Evolutionary conservation across 768 basidiomycete species (phyloP), one percentile per base, ranked within the genome.

Genomic region (Filobasidium floriforme): DNA sequence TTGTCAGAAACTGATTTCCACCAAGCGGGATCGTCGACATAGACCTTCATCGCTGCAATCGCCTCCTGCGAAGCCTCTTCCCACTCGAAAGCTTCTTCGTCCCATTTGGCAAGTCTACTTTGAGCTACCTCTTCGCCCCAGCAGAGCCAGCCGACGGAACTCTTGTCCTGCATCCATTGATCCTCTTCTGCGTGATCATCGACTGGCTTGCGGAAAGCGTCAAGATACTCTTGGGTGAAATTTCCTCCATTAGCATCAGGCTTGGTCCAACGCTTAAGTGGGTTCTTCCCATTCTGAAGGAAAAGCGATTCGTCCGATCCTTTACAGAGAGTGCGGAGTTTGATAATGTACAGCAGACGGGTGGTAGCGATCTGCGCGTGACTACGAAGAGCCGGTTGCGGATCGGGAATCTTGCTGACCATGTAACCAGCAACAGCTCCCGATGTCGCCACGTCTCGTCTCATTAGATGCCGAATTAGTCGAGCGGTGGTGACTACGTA

Each of bases 71-170:
- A 88, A 4, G 75, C 77, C 3, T 72, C 29, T 51, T 89, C 87
- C 85, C 88, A 88, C 5, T 59, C 55, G 66, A 69, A 75, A 10
- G 65, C 65, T 22, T 67, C 29, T 61, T 78, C 77, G 3, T 76
- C 75, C 72, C 73, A 73, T 4, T 67, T 71, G 7, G 73, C 65
- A 54, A 76, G 52, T 10, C 77, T 62, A 1, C 69, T 62, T 26
- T 75, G 73, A 71, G 86, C 86, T 60, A 90, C 80, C 41, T 80
- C 81, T 68, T 83, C 75, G 26, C 83, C 78, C 90, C 91, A 92
- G 2, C 85, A 79, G 61, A 92, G 76, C 80, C 91, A 92, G 1
- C 91, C 92, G 7, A 87, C 88, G 41, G 81, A 79, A 24, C 88
- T 79, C 73, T 89, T 87, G 79, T 94, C 91, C 54, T 77, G 73